Percentiles rank a stretch among this genome's conserved stretches.
These are phyloP conservation scores for Ceratobasidium sp. DNA, from an alignment of 1,284 basidiomycete species.

Conservation along the genomic window DNA sequence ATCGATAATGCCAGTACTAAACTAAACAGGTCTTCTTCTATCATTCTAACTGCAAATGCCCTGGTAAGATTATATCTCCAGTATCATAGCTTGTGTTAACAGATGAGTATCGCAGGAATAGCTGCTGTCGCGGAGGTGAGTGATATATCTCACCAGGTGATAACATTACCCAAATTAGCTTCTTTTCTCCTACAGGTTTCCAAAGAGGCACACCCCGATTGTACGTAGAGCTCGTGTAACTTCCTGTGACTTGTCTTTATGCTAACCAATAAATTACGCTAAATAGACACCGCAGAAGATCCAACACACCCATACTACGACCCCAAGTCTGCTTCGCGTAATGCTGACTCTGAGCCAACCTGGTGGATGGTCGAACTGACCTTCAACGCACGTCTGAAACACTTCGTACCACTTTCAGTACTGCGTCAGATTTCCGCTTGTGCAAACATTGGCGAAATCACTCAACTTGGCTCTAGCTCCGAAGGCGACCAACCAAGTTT, in stretches of 20 bases:
- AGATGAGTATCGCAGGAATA: slow-evolving; percentile 68
- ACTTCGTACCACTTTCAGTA: slow-evolving; percentile 85
- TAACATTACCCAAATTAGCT: not conserved
- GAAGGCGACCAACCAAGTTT: slow-evolving; percentile 23
- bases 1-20: not conserved
- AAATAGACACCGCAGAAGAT: slow-evolving; percentile 89
- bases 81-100: not conserved
- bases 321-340: slow-evolving; percentile 63
- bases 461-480: slow-evolving; percentile 68
- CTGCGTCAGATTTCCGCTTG: slow-evolving; percentile 67
- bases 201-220: slow-evolving; percentile 90
- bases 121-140: slow-evolving; percentile 83
- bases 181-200: slow-evolving; percentile 66
- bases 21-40: slow-evolving; percentile 72
- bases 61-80: slow-evolving; percentile 64
- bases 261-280: not conserved
- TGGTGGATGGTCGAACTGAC: slow-evolving; percentile 95
- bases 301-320: slow-evolving; percentile 90
- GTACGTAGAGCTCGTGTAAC: slow-evolving; percentile 64
- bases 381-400: slow-evolving; percentile 73
- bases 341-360: slow-evolving; percentile 19
- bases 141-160: not conserved
- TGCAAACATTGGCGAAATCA: slow-evolving; percentile 63
- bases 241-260: slow-evolving; percentile 33
- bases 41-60: slow-evolving; percentile 86